Base-by-base conservation (phyloP, 2,329 filamentous ascomycete species). In the Scortechinia acanthostroma region DNA sequence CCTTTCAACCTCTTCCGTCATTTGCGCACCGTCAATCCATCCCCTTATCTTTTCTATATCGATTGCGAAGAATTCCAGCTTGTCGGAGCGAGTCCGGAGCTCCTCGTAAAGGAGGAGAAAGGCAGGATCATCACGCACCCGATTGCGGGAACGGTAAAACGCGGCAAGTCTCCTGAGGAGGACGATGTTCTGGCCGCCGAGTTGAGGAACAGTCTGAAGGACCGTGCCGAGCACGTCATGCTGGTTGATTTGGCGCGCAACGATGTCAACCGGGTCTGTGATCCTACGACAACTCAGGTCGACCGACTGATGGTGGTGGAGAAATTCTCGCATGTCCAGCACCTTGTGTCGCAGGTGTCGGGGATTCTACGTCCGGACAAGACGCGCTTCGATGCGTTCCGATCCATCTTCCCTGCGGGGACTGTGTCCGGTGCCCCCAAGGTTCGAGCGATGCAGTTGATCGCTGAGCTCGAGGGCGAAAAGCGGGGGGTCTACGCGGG, bases 1-100 rank as follows among this genome's bases (percentile, higher is more conserved):
- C 91, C 93, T 0, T 98, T 97, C 75, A 98, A 97, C 71, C 88
- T 98, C 56, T 98, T 97, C 73, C 83, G 91, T 45, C 89, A 95
- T 61, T 76, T 98, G 28, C 88, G 93, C 50, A 95, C 89, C n/a
- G 88, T 97, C 58, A 98, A 98, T 61, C 93, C 93, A 0, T 95
- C 90, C 5, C 93, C 93, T 0, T 98, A 98, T 65, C 80, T 98
- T 25, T 98, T 98, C 73, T 98, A 91, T 67, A 80, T 98, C 49
- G 83, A 93, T 62, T 97, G 91, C 67, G 76, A 78, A 48, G 86
- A 88, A 58, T 97, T 98, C 67, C 88, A 96, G 61, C 91, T 98
- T 52, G 86, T 98, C 13, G 93, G 93, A 48, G 93, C 93, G 30
- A 95, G 88, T 47, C 93, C 93, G 1, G 93, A 98, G 67, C 78